Conservation (phyloP, 1,139 yeast genomes). For the Candida mesenterica region DNA sequence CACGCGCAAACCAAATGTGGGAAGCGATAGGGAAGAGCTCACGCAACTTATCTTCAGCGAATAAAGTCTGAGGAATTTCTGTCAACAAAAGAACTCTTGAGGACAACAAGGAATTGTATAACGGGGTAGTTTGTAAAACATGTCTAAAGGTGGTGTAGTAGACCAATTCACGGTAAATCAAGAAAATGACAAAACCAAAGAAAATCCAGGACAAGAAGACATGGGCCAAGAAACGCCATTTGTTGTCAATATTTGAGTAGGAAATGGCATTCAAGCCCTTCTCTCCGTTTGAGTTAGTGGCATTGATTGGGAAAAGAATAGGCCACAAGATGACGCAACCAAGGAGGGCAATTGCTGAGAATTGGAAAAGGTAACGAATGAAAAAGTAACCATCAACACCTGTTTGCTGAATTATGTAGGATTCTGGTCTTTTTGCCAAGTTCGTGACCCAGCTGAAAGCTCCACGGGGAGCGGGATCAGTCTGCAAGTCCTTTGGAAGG, state of each 20-base stretch:
- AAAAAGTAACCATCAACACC: slow-evolving; percentile 91
- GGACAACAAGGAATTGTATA: slow-evolving; percentile 62
- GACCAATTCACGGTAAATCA: slow-evolving; percentile 68
- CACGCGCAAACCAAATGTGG: slow-evolving; percentile 63
- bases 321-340: slow-evolving; percentile 75
- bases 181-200: slow-evolving; percentile 57
- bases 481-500: slow-evolving; percentile 41
- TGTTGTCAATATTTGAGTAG: slow-evolving; percentile 60
- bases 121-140: slow-evolving; percentile 66
- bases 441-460: slow-evolving; percentile 55
- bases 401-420: slow-evolving; percentile 71
- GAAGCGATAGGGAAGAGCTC: slow-evolving; percentile 59
- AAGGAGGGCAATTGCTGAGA: slow-evolving; percentile 54
- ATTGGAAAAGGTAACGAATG: slow-evolving; percentile 68
- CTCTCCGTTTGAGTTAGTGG: slow-evolving; percentile 63
- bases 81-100: slow-evolving; percentile 68
- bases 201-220: slow-evolving; percentile 68
- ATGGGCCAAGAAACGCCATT: slow-evolving; percentile 67
- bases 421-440: slow-evolving; percentile 55
- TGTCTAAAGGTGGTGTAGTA: slow-evolving; percentile 68
- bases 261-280: slow-evolving; percentile 59
- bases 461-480: slow-evolving; percentile 58
- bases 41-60: slow-evolving; percentile 52
- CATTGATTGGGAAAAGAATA: slow-evolving; percentile 81
- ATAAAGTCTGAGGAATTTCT: slow-evolving; percentile 51